These are phyloP conservation scores for Pezicula radicicola DNA, from an alignment of 2,329 filamentous ascomycete genomes.

Conservation along the genomic window DNA sequence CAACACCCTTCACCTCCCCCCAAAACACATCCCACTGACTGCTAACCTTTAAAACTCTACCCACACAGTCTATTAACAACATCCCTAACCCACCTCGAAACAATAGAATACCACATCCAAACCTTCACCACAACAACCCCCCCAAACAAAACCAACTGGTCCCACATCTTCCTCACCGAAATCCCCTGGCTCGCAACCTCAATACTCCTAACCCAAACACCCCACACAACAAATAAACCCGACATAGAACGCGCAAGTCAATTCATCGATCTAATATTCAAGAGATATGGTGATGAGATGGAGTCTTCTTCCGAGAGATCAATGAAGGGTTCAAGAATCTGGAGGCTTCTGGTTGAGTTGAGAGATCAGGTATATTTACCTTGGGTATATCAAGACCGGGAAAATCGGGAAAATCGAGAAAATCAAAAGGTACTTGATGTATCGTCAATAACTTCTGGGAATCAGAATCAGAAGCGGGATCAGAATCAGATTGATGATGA, in stretches of 20 bases:
- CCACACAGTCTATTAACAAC: neutral
- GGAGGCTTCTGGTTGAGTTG: constrained; percentile 12
- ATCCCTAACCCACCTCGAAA: constrained; percentile 15
- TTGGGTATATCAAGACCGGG: neutral
- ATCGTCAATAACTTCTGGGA: too few species aligned
- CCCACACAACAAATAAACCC: neutral
- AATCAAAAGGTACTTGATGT: too few species aligned
- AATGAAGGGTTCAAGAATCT: constrained; percentile 8
- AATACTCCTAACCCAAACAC: constrained; percentile 9
- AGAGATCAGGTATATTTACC: neutral
- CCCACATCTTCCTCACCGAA: constrained; percentile 7
- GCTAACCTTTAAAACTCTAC: too few species aligned
- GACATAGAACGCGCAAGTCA: constrained; percentile 10
- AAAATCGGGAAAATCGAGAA: neutral
- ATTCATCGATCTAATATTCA: constrained; percentile 10
- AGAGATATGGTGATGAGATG: neutral
- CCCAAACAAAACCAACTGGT: too few species aligned
- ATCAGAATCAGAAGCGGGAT: neutral
- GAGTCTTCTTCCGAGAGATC: neutral
- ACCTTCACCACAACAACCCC: constrained; percentile 8
- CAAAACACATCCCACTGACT: too few species aligned
- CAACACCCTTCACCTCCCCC: too few species aligned
- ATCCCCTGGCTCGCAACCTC: constrained; percentile 18
- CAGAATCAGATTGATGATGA: neutral
- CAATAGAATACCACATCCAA: constrained; percentile 10